Base-by-base conservation (phyloP, 495 filamentous ascomycete genomes). In the Neurospora sp. region DNA sequence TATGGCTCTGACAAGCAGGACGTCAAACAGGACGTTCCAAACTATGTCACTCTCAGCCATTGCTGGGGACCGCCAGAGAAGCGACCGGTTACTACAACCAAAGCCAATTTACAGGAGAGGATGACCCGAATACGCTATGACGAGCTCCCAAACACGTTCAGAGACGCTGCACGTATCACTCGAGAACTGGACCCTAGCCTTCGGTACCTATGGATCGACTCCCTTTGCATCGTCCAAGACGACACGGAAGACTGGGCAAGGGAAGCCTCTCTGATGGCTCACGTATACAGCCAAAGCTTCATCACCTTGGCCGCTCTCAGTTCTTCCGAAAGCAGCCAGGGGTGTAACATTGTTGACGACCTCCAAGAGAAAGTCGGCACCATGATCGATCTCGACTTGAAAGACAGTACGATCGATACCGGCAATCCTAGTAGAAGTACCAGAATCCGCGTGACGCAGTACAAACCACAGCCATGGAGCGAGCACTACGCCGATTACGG, bases 221-320 rank as follows among this genome's bases (percentile, higher is more conserved):
- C 72, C 8, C 74, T 76, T 71, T 79, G 78, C 69, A 82, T 81
- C 53, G 71, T 80, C 68, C 81, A 81, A 59, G 68, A 71, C 31
- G 81, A 78, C 71, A 44, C 41, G 3, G 16, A 44, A n/a, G 16
- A 44, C 2, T 44, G 41, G 41, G 16, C 41, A 44, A 44, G 5
- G 2, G 41, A 44, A 44, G 41, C 41, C 3, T 44, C 16, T 1
- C 2, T 44, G 0, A 44, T 44, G 41, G 41, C 41, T 0, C 41
- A 44, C 41, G 41, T 44, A 44, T 44, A 44, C 16, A 44, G 41
- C 41, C 41, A 44, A 44, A 44, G 41, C 41, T 44, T 18, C 16
- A n/a, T 44, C 16, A 18, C 41, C 41, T 18, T 44, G 16, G 41
- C 41, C 7, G 41, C 41, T 18, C 41, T 44, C 41, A 44, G 41